A percentile compares a stretch with the other conserved stretches of the same genome.
Conservation (phyloP, 768 basidiomycete genomes). For the Plicaturopsis crispa region DNA sequence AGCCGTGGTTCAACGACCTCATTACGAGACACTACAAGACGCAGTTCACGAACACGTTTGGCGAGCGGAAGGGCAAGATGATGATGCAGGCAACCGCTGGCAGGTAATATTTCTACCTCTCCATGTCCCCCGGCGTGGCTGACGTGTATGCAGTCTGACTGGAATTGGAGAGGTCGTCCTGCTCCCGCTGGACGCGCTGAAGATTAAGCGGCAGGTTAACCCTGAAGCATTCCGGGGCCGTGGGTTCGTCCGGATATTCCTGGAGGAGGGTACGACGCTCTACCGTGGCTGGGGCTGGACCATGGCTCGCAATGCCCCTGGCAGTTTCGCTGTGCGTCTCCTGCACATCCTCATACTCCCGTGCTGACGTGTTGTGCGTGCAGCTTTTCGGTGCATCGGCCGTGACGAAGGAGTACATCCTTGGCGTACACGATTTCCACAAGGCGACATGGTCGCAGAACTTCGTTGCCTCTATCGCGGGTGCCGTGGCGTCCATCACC, state of each 20-base stretch:
- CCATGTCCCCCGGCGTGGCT: conserved; percentile 3
- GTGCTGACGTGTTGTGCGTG: neutral
- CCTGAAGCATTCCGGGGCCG: conserved; percentile 97
- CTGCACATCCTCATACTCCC: no score
- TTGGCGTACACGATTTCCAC: conserved; percentile 84
- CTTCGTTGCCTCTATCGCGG: conserved; percentile 90
- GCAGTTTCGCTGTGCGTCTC: conserved; percentile 78
- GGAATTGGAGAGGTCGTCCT: conserved; percentile 51
- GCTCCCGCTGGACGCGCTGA: conserved; percentile 93
- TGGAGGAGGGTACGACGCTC: conserved; percentile 85
- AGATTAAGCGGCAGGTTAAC: conserved; percentile 98
- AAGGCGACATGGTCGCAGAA: conserved; percentile 97
- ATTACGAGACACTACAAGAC: conserved; percentile 76
- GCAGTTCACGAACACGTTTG: conserved; percentile 78
- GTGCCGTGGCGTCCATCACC: conserved; percentile 92
- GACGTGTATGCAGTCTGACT: conserved; percentile 39
- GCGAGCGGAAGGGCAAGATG: conserved; percentile 92
- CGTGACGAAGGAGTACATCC: conserved; percentile 86
- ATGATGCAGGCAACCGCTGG: conserved; percentile 94
- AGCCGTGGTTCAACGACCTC: conserved; percentile 95
- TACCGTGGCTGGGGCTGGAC: conserved; percentile 99
- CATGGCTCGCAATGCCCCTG: conserved; percentile 94
- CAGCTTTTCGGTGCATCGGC: conserved; percentile 98
- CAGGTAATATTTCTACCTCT: conserved; percentile 46
- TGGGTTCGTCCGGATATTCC: conserved; percentile 80